Percentiles rank a stretch among this genome's conserved stretches.
phyloP scores from a whole-genome alignment of 257 asterid species.

The Voacanga thouarsii region DNA sequence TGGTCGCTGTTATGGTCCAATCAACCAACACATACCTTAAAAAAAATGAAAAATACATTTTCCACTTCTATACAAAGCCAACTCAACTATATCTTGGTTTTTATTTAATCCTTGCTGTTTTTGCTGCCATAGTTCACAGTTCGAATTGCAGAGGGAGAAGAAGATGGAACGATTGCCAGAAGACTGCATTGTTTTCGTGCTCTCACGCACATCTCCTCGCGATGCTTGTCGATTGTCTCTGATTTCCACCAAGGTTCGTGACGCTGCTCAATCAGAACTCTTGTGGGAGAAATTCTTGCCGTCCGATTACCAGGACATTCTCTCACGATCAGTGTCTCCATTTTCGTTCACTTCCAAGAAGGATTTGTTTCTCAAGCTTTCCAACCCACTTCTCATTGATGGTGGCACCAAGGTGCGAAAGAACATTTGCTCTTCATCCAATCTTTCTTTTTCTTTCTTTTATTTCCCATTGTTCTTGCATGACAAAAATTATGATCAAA shows the following conservation, averaged over 20 bases:
- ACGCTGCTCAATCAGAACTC: conserved; percentile 49
- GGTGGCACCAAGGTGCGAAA: conserved; percentile 54
- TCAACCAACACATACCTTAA: no score
- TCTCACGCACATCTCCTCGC: conserved; percentile 47
- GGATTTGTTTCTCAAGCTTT: conserved; percentile 52
- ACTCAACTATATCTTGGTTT: no score
- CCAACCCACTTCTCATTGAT: conserved; percentile 61
- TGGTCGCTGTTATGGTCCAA: no score
- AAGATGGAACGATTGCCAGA: conserved; percentile 40
- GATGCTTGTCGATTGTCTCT: conserved; percentile 46
- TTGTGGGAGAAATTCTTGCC: conserved; percentile 66
- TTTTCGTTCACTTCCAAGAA: conserved; percentile 43
- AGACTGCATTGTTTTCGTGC: conserved; percentile 48
- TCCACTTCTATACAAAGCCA: no score
- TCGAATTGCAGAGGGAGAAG: no score
- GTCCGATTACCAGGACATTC: conserved; percentile 46
- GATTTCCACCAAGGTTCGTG: conserved; percentile 34
- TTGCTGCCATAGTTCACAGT: no score
- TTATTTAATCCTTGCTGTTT: no score
- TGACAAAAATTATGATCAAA: no score
- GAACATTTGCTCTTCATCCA: no score
- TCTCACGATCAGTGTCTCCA: conserved; percentile 36
- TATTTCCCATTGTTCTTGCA: no score
- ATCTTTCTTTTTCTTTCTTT: no score
- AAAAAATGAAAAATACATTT: no score